phyloP scores from a whole-genome alignment of 164 flowering plant genomes.

The Nymphaea colorata region DNA sequence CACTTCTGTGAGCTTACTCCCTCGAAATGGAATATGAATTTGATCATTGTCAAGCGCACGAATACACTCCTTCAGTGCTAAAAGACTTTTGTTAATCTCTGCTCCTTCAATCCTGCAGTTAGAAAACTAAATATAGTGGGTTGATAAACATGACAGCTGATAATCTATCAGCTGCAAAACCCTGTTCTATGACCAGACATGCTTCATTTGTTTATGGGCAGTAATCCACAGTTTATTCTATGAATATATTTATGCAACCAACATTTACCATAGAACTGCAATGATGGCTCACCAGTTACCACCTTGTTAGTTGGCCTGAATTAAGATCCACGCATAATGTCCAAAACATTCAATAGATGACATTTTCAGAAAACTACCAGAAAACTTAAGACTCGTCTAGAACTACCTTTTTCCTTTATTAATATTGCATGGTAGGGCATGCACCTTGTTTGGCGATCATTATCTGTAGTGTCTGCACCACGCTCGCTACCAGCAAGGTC shows the following conservation, averaged over 20 bases:
- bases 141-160: background rate
- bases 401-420: background rate
- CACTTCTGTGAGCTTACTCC: slow-evolving; percentile 92
- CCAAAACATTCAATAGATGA: background rate
- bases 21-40: slow-evolving; percentile 91
- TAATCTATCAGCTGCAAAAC: background rate
- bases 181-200: background rate
- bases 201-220: background rate
- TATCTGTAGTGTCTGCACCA: slow-evolving; percentile 97
- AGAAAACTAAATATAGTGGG: background rate
- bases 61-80: slow-evolving; percentile 88
- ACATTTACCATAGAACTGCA: too few species aligned
- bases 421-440: background rate
- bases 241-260: background rate
- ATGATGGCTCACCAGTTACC: background rate
- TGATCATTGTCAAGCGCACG: slow-evolving; percentile 95
- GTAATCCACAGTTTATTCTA: background rate
- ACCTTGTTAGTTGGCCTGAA: background rate
- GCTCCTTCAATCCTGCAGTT: slow-evolving; percentile 88
- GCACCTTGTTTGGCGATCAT: slow-evolving; percentile 91
- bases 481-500: slow-evolving; percentile 99
- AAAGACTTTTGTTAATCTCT: slow-evolving; percentile 88
- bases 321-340: background rate
- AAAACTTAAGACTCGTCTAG: background rate
- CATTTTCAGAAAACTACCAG: background rate